Percentiles rank a stretch among this genome's conserved stretches.
These are phyloP conservation scores for Microbotryum intermedium DNA, from an alignment of 1,284 basidiomycete genomes.

Conservation along the genomic window DNA sequence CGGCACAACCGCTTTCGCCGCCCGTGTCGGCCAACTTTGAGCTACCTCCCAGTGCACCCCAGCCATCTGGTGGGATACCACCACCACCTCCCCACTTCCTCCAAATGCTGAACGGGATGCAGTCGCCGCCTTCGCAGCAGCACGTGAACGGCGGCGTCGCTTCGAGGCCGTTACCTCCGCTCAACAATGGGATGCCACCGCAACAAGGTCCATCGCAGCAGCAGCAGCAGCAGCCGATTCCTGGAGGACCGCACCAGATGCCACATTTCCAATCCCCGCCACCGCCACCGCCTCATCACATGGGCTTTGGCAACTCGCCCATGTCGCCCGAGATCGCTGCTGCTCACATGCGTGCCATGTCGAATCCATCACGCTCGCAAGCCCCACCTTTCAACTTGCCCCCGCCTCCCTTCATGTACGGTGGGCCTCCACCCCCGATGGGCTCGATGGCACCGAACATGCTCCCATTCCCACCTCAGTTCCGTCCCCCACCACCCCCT, in stretches of 20 bases:
- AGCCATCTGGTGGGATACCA: too few relatives aligned
- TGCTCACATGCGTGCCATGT: too few relatives aligned
- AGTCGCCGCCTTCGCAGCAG: too few relatives aligned
- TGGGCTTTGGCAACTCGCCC: too few relatives aligned
- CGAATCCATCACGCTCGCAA: background rate
- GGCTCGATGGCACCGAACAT: background rate
- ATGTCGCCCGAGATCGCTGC: too few relatives aligned
- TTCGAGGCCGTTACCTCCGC: too few relatives aligned
- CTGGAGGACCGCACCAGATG: conserved; percentile 1
- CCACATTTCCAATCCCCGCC: background rate
- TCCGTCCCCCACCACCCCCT: background rate
- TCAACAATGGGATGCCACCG: too few relatives aligned
- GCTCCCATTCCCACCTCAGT: background rate
- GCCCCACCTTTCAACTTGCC: conserved; percentile 1
- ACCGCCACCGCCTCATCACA: too few relatives aligned
- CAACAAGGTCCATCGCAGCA: background rate
- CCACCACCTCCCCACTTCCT: background rate
- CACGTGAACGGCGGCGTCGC: too few relatives aligned
- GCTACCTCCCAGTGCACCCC: too few relatives aligned
- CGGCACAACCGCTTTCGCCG: too few relatives aligned
- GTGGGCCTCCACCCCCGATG: background rate
- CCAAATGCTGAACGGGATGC: background rate
- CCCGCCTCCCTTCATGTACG: background rate
- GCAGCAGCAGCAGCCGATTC: background rate
- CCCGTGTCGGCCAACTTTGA: too few relatives aligned